These are phyloP conservation scores for Peniophora sp. DNA, from an alignment of 1,284 basidiomycete genomes.

Conservation along the genomic window DNA sequence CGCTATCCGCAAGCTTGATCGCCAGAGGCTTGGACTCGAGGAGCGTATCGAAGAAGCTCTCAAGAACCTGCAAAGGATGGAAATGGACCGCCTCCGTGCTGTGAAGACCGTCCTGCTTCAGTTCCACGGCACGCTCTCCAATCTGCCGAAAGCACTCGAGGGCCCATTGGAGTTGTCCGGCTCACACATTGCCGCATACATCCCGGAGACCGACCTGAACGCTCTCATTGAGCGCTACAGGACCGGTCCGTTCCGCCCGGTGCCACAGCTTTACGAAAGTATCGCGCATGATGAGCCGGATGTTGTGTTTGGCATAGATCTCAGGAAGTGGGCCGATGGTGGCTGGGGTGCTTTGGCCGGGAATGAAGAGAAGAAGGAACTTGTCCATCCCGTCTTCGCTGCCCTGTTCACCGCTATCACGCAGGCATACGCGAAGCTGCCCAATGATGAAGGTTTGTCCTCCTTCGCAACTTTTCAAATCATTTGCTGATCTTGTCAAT, in stretches of 20 bases:
- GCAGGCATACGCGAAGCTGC: slow-evolving; percentile 55
- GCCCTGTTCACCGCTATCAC: slow-evolving; percentile 60
- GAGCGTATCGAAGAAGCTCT: slow-evolving; percentile 79
- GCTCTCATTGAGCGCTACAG: slow-evolving; percentile 85
- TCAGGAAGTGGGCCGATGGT: slow-evolving; percentile 80
- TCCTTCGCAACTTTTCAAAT: not conserved
- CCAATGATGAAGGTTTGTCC: slow-evolving; percentile 55
- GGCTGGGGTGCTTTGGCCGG: slow-evolving; percentile 47
- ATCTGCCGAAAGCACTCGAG: slow-evolving; percentile 59
- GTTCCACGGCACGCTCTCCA: slow-evolving; percentile 72
- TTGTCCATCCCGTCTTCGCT: slow-evolving; percentile 68
- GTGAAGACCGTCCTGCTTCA: slow-evolving; percentile 82
- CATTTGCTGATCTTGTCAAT: slow-evolving; percentile 4
- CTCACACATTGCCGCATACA: slow-evolving; percentile 72
- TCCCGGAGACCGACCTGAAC: slow-evolving; percentile 77
- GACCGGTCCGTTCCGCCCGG: slow-evolving; percentile 83
- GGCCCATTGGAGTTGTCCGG: slow-evolving; percentile 58
- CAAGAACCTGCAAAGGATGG: slow-evolving; percentile 77
- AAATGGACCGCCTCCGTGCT: slow-evolving; percentile 72
- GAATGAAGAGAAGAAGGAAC: slow-evolving; percentile 50
- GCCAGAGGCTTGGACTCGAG: slow-evolving; percentile 75
- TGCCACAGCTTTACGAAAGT: slow-evolving; percentile 77
- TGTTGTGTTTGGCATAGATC: slow-evolving; percentile 83
- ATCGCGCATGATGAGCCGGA: slow-evolving; percentile 74
- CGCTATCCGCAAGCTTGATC: slow-evolving; percentile 69